These are phyloP conservation scores for Hypomontagnella submonticulosa DNA, from an alignment of 495 filamentous ascomycete genomes.

Conservation along the genomic window DNA sequence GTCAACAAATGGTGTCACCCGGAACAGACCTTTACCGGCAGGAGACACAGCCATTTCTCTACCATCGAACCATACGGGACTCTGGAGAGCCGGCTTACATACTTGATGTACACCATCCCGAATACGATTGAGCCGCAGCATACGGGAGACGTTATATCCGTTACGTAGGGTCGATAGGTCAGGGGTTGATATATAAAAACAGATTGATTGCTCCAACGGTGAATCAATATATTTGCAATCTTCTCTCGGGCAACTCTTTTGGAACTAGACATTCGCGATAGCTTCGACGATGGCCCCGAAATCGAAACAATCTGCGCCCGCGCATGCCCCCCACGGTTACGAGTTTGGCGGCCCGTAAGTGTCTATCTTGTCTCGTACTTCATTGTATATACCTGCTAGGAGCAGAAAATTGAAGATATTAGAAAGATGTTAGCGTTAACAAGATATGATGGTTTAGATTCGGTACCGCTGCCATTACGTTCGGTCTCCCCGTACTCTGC, in stretches of 20 bases:
- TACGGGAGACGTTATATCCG: no score
- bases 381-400: background rate
- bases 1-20: slow-evolving; percentile 37
- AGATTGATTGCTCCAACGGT: background rate
- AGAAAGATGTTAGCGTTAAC: slow-evolving; percentile 20
- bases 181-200: no score
- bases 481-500: slow-evolving; percentile 78
- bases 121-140: no score
- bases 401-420: slow-evolving; percentile 3
- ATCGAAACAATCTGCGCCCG: slow-evolving; percentile 20
- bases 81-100: slow-evolving; percentile 13
- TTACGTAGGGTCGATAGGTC: no score
- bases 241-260: background rate
- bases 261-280: background rate
- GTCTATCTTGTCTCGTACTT: slow-evolving; percentile 1
- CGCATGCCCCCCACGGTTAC: slow-evolving; percentile 62
- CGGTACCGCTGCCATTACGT: slow-evolving; percentile 77
- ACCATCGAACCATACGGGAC: slow-evolving; percentile 31
- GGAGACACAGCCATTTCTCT: slow-evolving; percentile 5
- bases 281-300: slow-evolving; percentile 33
- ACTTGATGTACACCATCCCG: background rate
- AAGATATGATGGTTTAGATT: slow-evolving; percentile 62
- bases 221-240: background rate
- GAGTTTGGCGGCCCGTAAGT: slow-evolving; percentile 92
- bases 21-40: slow-evolving; percentile 35